These are phyloP conservation scores for Saccharomycopsis vini DNA, from an alignment of 805 yeast genomes.

Conservation along the genomic window DNA sequence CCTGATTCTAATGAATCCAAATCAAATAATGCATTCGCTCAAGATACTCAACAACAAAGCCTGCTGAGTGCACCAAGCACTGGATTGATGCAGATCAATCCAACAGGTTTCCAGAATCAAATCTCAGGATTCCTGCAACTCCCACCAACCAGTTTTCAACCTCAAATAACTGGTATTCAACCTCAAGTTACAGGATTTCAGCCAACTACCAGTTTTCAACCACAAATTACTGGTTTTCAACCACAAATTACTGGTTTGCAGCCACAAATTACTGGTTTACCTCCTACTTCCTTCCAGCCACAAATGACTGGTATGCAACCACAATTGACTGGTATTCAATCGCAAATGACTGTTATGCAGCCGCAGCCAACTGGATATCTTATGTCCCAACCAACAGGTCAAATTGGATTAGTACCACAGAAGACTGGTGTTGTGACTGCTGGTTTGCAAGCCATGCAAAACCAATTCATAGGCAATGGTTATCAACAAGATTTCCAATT, in stretches of 20 bases:
- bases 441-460: slow-evolving; percentile 18
- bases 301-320: slow-evolving; percentile 32
- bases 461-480: slow-evolving; percentile 21
- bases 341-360: slow-evolving; percentile 37
- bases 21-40: slow-evolving; percentile 33
- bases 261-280: slow-evolving; percentile 31
- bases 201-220: no score
- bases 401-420: slow-evolving; percentile 44
- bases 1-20: slow-evolving; percentile 21
- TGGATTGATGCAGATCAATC: slow-evolving; percentile 15
- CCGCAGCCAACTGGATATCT: slow-evolving; percentile 20
- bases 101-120: slow-evolving; percentile 31
- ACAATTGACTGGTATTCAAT: slow-evolving; percentile 28
- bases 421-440: slow-evolving; percentile 61
- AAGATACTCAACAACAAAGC: slow-evolving; percentile 23
- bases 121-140: slow-evolving; percentile 29
- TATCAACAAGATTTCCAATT: slow-evolving; percentile 24
- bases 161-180: slow-evolving; percentile 33
- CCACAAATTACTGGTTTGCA: slow-evolving; percentile 33
- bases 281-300: slow-evolving; percentile 31
- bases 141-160: slow-evolving; percentile 33
- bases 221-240: slow-evolving; percentile 32
- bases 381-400: slow-evolving; percentile 24
- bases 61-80: slow-evolving; percentile 14
- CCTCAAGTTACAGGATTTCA: slow-evolving; percentile 31